Base-by-base conservation (phyloP, 192 early-diverging fungal genomes). In the Podila epigama region DNA sequence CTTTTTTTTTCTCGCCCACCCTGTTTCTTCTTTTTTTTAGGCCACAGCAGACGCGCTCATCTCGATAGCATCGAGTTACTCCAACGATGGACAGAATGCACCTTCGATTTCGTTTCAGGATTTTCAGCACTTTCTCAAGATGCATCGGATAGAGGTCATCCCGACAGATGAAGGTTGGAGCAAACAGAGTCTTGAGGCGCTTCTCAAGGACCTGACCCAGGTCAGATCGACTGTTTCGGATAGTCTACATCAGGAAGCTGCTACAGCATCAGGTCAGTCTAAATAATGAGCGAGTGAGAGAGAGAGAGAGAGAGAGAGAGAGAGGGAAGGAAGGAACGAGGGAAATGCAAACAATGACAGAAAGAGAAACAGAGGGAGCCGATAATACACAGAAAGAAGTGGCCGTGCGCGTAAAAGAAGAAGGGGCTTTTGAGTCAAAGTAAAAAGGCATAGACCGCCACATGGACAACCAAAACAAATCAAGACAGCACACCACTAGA, bases 121-220 rank as follows among this genome's bases (percentile, higher is more conserved):
- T 27, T 75, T 75, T 51, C 72, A 75, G 29, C 64, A 75, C 32
- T 75, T 75, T 63, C 32, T 75, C 20, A 75, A 68, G 65, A 75
- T 68, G 44, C 72, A 75, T 48, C 59, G 65, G 65, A 75, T 75
- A 62, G 72, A 75, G n/a, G 72, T 75, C 53, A 75, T 75, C 29
- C 72, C 72, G 34, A 75, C 64, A 44, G 72, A 40, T 6, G 27
- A 75, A 44, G 65, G 52, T 39, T 75, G 72, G 72, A 68, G 58
- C 29, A 64, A 51, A 6, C 65, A 75, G 44, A 75, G 72, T 63
- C 34, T 75, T 34, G 65, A 75, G 29, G 28, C 65, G 4, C 32
- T 75, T 6, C 60, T 75, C 28, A 75, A 52, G 41, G 72, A 75
- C 48, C 22, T 68, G 48, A 42, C 72, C 28, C 72, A 75, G 40